These are phyloP conservation scores for Trypanosoma platydactyli DNA, from an alignment of 208 protist genomes.

Conservation along the genomic window DNA sequence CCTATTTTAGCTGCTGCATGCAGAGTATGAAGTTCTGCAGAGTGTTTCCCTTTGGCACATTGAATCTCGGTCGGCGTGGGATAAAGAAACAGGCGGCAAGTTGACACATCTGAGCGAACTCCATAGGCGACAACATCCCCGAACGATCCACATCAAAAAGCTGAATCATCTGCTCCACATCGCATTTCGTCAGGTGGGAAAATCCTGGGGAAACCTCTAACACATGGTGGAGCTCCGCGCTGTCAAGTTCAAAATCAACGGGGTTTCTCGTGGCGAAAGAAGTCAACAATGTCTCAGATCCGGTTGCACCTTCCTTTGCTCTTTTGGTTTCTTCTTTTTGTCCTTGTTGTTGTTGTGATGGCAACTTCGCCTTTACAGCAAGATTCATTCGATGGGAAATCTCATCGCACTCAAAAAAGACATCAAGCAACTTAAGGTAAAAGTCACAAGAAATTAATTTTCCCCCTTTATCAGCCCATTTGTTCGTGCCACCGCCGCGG, in stretches of 20 bases:
- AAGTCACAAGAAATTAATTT: constrained; percentile 51
- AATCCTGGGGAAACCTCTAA: constrained; percentile 35
- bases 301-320: not conserved
- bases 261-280: not conserved
- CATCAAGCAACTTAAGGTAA: constrained; percentile 68
- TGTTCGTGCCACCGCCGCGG: not conserved
- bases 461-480: not conserved
- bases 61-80: constrained; percentile 42
- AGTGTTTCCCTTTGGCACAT: constrained; percentile 45
- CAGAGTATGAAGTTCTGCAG: constrained; percentile 75
- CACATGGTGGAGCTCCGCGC: constrained; percentile 54
- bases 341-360: constrained; percentile 14
- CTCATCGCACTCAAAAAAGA: constrained; percentile 56
- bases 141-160: constrained; percentile 62
- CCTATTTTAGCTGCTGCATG: constrained; percentile 73
- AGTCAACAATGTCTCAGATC: not conserved
- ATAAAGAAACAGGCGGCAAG: constrained; percentile 39
- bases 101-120: constrained; percentile 52
- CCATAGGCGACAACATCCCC: constrained; percentile 52
- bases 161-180: constrained; percentile 42
- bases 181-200: constrained; percentile 34
- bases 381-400: constrained; percentile 50
- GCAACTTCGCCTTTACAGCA: constrained; percentile 41
- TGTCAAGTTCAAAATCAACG: constrained; percentile 23
- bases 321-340: not conserved